Base-by-base conservation (phyloP, 371 early-diverging fungal species). In the Mortierella sp. region DNA sequence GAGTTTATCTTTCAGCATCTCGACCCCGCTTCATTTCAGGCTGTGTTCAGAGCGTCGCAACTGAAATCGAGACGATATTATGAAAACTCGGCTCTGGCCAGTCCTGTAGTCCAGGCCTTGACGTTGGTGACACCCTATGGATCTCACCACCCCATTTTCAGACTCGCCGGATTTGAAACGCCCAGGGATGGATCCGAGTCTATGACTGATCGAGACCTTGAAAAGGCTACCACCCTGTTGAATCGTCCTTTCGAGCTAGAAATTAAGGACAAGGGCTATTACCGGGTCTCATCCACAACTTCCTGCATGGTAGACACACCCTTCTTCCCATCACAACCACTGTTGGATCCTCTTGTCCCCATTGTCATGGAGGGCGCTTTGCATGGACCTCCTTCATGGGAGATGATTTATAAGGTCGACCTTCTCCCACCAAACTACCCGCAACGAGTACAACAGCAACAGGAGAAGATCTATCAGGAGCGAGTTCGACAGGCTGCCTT, bases 361-460 rank as follows among this genome's bases (percentile, higher is more conserved):
- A 61, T 68, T n/a, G 72, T 72, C 51, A 68, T 69, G 66, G 81
- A 80, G 18, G 72, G 75, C 20, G 75, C 69, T 8, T 3, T 35
- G 37, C 81, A 80, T 65, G 75, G 75, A n/a, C 72, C 72, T 3
- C 81, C 81, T 22, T 58, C 75, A 0, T 80, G 81, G 81, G 81
- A 80, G 67, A 75, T 80, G 81, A 80, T 80, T 64, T 80, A 80
- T 71, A 80, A 80, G 60, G 64, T 80, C 52, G 81, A 80, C 61
- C 75, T 75, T 39, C 57, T 66, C 22, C 81, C 73, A 2, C 81
- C 81, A 62, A 80, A 80, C 59, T 80, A 80, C 30, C 76, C 81
- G 0, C 73, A 75, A 39, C 72, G 81, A 43, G 69, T 75, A 20
- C 81, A 80, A n/a, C 68, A 80, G 54, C 80, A 80, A 20, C 80